phyloP scores from a whole-genome alignment of 768 basidiomycete species.

The Termitomyces sp. region DNA sequence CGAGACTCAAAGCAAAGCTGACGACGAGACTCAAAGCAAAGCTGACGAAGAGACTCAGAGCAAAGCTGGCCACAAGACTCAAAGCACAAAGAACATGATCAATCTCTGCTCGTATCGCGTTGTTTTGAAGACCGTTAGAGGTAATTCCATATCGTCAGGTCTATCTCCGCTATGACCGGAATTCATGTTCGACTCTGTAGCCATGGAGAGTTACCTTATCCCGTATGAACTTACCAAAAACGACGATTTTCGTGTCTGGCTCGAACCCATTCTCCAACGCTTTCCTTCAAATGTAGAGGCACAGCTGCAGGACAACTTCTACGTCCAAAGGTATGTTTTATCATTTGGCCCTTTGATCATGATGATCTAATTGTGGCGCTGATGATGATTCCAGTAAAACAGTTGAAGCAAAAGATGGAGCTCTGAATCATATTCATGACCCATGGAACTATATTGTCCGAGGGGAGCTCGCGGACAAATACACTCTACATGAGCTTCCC shows the following conservation, averaged over 20 bases:
- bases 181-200: conserved; percentile 23
- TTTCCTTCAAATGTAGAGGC: conserved; percentile 16
- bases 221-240: conserved; percentile 38
- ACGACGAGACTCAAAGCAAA: too few species aligned
- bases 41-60: too few species aligned
- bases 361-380: background rate
- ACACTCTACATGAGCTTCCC: conserved; percentile 10
- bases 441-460: conserved; percentile 13
- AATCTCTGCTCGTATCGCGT: conserved; percentile 38
- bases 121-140: conserved; percentile 38
- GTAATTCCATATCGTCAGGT: conserved; percentile 22
- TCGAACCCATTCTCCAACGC: conserved; percentile 24
- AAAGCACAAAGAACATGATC: conserved; percentile 25
- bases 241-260: conserved; percentile 38
- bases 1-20: too few species aligned
- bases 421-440: conserved; percentile 7
- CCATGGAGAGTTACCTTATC: conserved; percentile 46
- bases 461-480: conserved; percentile 3
- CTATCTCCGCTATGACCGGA: background rate
- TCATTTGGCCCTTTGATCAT: background rate
- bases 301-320: conserved; percentile 14
- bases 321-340: conserved; percentile 14
- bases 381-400: conserved; percentile 6
- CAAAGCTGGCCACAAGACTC: conserved; percentile 10
- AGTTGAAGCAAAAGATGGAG: conserved; percentile 15